Percentiles rank a stretch among this genome's conserved stretches.
Evolutionary conservation across 2,329 filamentous ascomycete genomes (phyloP).

Genomic region (Alternaria sp.): DNA sequence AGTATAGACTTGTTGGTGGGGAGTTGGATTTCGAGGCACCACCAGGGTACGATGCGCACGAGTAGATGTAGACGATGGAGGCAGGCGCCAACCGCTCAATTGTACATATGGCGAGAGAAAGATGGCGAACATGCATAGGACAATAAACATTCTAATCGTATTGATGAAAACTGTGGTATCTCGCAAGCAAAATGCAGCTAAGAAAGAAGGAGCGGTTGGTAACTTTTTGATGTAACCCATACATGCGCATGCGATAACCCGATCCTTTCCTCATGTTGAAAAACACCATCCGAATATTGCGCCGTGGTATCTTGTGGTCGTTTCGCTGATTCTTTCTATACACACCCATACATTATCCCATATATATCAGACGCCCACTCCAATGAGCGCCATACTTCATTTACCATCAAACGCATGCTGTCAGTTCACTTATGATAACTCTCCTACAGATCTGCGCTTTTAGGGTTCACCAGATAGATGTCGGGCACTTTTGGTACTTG

Average conservation of each 20-base stretch:
- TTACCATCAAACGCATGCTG: background rate
- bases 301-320: constrained; percentile 1
- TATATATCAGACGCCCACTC: background rate
- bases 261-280: background rate
- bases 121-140: background rate
- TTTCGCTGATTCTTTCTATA: background rate
- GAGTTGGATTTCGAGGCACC: constrained; percentile 2
- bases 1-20: constrained; percentile 3
- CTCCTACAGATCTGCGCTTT: constrained; percentile 43
- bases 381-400: background rate
- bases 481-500: constrained; percentile 60
- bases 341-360: background rate
- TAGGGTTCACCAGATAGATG: constrained; percentile 52
- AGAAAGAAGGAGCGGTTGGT: constrained; percentile 4
- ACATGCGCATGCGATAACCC: constrained; percentile 3
- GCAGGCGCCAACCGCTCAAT: background rate
- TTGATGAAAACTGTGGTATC: constrained; percentile 23
- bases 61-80: background rate
- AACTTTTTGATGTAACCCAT: constrained; percentile 1
- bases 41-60: background rate
- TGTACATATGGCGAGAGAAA: background rate
- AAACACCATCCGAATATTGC: constrained; percentile 1
- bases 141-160: constrained; percentile 6
- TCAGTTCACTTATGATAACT: background rate
- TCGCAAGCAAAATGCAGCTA: constrained; percentile 13